Base-by-base conservation (phyloP, 2,329 filamentous ascomycete genomes). In the Colletotrichum sp. region DNA sequence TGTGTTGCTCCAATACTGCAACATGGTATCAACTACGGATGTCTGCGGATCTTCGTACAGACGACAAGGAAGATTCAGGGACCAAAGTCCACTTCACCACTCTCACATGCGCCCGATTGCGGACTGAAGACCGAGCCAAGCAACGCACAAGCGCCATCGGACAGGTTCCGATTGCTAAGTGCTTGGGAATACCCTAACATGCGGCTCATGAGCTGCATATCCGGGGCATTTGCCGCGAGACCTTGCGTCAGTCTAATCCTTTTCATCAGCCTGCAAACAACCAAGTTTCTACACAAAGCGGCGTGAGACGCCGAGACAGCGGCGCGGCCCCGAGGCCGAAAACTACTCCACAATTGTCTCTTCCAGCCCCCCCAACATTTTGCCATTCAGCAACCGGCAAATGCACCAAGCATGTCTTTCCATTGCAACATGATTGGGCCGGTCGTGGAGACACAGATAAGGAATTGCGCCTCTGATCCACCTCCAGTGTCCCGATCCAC, bases 251-350 rank as follows among this genome's bases (percentile, higher is more conserved):
- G 44, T 52, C 44, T 52, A 8, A 52, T 36, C 34, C 19, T 49
- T 4, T 12, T 49, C 44, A 36, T 3, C 11, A 52, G 44, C n/a
- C 65, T 67, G 25, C 13, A 22, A 13, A 30, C 6, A n/a, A 11
- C 11, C 52, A n/a, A 39, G 13, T 9, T n/a, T 30, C 8, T 7
- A 9, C 34, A 30, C 22, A 34, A 29, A 71, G 34, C 32, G 59
- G 71, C 25, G 8, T 29, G 52, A 11, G 29, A 29, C 15, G 25
- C 66, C 71, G 65, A 73, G 39, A 55, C 15, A 19, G 15, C 39
- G 67, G 67, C 66, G 67, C 71, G 59, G 71, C n/a, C 34, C 62
- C 72, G 68, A 71, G 29, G 49, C 72, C 72, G 72, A 66, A 59
- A 71, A 66, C 61, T 4, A 57, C 34, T 34, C 61, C 22, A 27